Evolutionary conservation across 495 filamentous ascomycete species (phyloP).

Genomic region (Talaromyces thailandensis): DNA sequence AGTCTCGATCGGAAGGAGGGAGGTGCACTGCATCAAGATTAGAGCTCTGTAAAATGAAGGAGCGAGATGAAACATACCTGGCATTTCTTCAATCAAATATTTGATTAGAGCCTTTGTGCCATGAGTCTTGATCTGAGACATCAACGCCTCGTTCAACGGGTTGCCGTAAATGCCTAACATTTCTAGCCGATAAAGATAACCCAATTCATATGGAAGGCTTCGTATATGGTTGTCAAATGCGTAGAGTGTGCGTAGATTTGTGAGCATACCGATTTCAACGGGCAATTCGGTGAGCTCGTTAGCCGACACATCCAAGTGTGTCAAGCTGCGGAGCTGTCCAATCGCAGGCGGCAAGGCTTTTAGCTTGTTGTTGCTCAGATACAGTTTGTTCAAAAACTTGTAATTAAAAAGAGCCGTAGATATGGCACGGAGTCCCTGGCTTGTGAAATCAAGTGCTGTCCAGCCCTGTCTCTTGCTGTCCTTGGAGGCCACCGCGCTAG

Average conservation of each 20-base stretch:
- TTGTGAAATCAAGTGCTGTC: slow-evolving; percentile 86
- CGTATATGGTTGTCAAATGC: slow-evolving; percentile 85
- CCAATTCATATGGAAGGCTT: slow-evolving; percentile 75
- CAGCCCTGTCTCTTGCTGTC: slow-evolving; percentile 68
- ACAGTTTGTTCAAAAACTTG: slow-evolving; percentile 77
- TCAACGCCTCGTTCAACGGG: slow-evolving; percentile 62
- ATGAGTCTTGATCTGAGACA: slow-evolving; percentile 69
- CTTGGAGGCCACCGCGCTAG: slow-evolving; percentile 46
- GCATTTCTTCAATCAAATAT: slow-evolving; percentile 70
- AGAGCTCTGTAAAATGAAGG: slow-evolving; percentile 9
- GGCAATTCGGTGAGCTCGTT: slow-evolving; percentile 80
- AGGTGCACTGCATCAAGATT: slow-evolving; percentile 29
- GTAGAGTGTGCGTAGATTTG: slow-evolving; percentile 67
- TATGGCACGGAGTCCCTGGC: slow-evolving; percentile 79
- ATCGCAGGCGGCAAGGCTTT: slow-evolving; percentile 65
- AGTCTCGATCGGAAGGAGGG: slow-evolving; percentile 67
- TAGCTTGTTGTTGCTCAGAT: slow-evolving; percentile 85
- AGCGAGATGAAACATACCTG: slow-evolving; percentile 47
- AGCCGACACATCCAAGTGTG: slow-evolving; percentile 74
- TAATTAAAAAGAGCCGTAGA: slow-evolving; percentile 75
- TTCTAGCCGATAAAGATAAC: slow-evolving; percentile 76
- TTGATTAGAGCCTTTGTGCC: slow-evolving; percentile 80
- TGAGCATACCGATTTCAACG: slow-evolving; percentile 92
- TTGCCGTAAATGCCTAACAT: slow-evolving; percentile 91
- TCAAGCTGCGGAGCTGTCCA: slow-evolving; percentile 69